Evolutionary conservation across 257 asterid genomes (phyloP).

Genomic region (Capsicum rhomboideum): DNA sequence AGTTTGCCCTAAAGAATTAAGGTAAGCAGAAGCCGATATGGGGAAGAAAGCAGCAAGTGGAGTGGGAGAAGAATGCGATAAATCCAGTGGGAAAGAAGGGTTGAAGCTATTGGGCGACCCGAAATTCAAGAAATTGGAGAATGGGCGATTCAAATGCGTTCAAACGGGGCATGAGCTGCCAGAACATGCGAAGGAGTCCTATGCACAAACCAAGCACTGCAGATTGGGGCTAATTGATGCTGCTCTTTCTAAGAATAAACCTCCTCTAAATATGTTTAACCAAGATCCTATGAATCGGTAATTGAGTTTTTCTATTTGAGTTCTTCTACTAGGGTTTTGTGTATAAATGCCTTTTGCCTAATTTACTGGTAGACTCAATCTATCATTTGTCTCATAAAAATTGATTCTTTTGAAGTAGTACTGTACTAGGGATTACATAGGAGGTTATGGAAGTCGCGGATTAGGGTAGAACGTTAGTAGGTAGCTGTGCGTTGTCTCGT

Average conservation of each 20-base stretch:
- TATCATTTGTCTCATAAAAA: background rate
- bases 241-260: slow-evolving; percentile 51
- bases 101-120: slow-evolving; percentile 63
- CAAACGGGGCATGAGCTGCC: slow-evolving; percentile 97
- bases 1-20: background rate
- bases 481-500: no score
- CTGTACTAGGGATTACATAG: background rate
- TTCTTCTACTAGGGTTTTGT: background rate
- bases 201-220: slow-evolving; percentile 77
- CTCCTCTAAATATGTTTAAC: slow-evolving; percentile 84
- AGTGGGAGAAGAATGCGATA: slow-evolving; percentile 13
- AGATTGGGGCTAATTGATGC: slow-evolving; percentile 81
- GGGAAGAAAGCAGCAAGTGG: slow-evolving; percentile 51
- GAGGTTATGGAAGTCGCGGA: no score
- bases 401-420: background rate
- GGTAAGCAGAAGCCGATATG: slow-evolving; percentile 30
- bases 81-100: slow-evolving; percentile 42
- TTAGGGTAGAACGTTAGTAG: no score
- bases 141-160: slow-evolving; percentile 75
- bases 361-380: background rate
- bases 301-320: background rate
- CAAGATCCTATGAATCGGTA: slow-evolving; percentile 77
- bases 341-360: background rate
- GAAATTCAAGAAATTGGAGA: slow-evolving; percentile 52
- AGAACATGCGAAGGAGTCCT: slow-evolving; percentile 56